A percentile compares a stretch with the other conserved stretches of the same genome.
Evolutionary conservation across 148 eudicot species (phyloP).

Genomic region (Rhododendron vialii): DNA sequence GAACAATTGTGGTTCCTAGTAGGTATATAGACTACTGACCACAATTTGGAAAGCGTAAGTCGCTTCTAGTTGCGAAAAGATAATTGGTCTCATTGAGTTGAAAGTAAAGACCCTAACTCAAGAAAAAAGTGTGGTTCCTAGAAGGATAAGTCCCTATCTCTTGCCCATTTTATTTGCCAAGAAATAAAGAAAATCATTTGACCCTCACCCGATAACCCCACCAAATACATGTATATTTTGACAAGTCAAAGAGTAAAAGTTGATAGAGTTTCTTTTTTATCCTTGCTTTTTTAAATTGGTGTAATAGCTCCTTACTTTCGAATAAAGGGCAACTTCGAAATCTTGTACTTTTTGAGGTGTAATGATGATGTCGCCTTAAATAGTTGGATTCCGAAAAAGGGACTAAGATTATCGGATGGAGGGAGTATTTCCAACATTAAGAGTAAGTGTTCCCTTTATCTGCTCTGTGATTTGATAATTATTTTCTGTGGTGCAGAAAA

Average conservation of each 20-base stretch:
- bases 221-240: neutral
- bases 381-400: neutral
- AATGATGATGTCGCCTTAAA: too few species aligned
- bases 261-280: neutral
- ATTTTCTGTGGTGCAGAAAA: conserved; percentile 44
- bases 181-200: too few species aligned
- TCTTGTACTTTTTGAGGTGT: neutral
- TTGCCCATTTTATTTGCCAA: neutral
- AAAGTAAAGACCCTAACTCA: neutral
- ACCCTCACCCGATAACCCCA: neutral
- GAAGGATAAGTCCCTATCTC: neutral
- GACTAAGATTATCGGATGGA: neutral
- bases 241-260: neutral
- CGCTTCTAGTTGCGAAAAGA: too few species aligned
- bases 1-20: too few species aligned
- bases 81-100: neutral
- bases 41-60: too few species aligned
- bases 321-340: neutral
- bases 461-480: neutral
- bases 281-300: neutral
- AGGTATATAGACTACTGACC: too few species aligned
- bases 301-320: neutral
- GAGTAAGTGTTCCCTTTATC: neutral
- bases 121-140: neutral
- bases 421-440: neutral